Evolutionary conservation across 1,284 basidiomycete species (phyloP), one percentile per base, ranked within the genome.

Genomic region (Grifola frondosa): DNA sequence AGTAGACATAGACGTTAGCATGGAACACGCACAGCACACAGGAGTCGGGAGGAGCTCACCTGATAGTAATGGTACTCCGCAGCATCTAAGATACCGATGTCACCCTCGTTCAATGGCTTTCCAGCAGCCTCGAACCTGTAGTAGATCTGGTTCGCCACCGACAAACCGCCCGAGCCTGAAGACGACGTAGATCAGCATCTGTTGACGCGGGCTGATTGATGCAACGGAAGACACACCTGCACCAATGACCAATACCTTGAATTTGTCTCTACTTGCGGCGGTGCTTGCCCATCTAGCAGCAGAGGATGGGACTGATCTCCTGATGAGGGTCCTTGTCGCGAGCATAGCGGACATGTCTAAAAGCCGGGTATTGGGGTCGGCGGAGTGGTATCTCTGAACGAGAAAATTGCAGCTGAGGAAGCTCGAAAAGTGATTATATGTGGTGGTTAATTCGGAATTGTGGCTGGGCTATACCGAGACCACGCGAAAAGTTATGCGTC

Each of bases 21-120:
- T 46, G 36, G 24, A 33, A 26, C 21, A 40, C 34, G 24, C 23
- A 37, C 19, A 37, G 35, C 40, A 41, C 35, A 15, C 40, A 2
- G 29, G 22, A 36, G 21, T 23, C 23, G 16, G 35, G 45, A 32
- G 38, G 37, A 60, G 67, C 67, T 32, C 54, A 84, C 85, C 67
- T 89, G 88, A 63, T 90, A 91, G 63, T 88, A 77, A 63, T 92
- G 90, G 50, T 75, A 79, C 46, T 86, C 73, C 9, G 87, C 78
- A 25, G 75, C 75, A 61, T 97, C 94, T 35, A 96, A 68, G 44
- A 97, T 84, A 12, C 82, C 89, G 43, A 97, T 81, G 63, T 96
- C 92, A 33, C 81, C 88, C 29, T 74, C 64, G 36, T 74, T 80
- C 38, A 95, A 65, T 17, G 78, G 65, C 54, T 84, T 83, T 15